A percentile compares a stretch with the other conserved stretches of the same genome.
These are phyloP conservation scores for Microdochium trichocladiopsis DNA, from an alignment of 2,329 filamentous ascomycete genomes.

Conservation along the genomic window DNA sequence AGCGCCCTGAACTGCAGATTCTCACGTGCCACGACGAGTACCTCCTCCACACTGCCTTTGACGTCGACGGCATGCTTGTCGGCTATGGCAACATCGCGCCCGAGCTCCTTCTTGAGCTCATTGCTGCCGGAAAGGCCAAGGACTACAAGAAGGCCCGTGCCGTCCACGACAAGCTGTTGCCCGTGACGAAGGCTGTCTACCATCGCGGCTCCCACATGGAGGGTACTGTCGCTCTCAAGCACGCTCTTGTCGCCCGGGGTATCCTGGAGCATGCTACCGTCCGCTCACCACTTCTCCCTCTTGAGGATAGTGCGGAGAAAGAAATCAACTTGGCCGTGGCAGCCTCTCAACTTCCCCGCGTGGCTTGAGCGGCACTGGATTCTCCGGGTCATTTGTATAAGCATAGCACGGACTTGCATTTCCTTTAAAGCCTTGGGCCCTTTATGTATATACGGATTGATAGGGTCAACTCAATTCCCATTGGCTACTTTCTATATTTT, in stretches of 20 bases:
- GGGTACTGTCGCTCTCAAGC: conserved; percentile 43
- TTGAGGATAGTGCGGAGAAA: conserved; percentile 31
- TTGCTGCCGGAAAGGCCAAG: conserved; percentile 39
- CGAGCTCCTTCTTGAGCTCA: conserved; percentile 40
- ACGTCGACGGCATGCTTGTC: conserved; percentile 46
- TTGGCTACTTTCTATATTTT: no score
- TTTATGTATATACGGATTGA: no score
- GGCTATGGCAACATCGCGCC: conserved; percentile 46
- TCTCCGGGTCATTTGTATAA: neutral
- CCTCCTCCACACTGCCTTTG: conserved; percentile 42
- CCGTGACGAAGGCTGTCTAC: conserved; percentile 45
- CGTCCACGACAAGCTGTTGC: conserved; percentile 42
- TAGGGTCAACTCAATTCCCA: no score
- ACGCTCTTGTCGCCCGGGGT: conserved; percentile 41
- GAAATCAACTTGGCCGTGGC: conserved; percentile 34
- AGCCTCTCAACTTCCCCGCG: conserved; percentile 13
- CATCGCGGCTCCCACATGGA: conserved; percentile 49
- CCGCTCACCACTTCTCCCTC: conserved; percentile 36
- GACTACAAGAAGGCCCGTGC: conserved; percentile 39
- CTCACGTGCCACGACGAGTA: conserved; percentile 47
- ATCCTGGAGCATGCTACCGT: conserved; percentile 42
- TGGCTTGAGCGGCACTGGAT: conserved; percentile 5
- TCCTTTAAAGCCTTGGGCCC: no score
- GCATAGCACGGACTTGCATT: neutral
- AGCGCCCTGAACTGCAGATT: conserved; percentile 41